Percentiles rank a stretch among this genome's conserved stretches.
Conservation (phyloP, 164 flowering plant species). For the Chimonanthus praecox region DNA sequence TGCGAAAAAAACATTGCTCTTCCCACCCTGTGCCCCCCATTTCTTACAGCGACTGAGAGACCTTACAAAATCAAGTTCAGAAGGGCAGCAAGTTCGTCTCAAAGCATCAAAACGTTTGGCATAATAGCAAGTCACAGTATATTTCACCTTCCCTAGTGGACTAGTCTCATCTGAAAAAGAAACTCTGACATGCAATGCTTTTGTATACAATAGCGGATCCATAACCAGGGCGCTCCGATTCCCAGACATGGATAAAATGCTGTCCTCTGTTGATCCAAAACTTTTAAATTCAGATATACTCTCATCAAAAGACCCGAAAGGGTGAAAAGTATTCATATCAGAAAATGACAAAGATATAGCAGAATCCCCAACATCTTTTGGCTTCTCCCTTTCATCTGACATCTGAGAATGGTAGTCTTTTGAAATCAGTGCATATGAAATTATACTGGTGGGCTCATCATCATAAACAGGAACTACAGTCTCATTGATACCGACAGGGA, state of each 20-base stretch:
- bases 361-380: slow-evolving; percentile 43
- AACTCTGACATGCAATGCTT: slow-evolving; percentile 68
- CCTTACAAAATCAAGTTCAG: slow-evolving; percentile 76
- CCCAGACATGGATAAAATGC: slow-evolving; percentile 46
- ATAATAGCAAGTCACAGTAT: slow-evolving; percentile 79
- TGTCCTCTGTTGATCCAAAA: slow-evolving; percentile 58
- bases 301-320: slow-evolving; percentile 49
- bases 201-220: slow-evolving; percentile 63
- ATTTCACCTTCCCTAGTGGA: slow-evolving; percentile 72
- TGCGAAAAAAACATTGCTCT: slow-evolving; percentile 95
- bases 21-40: slow-evolving; percentile 99
- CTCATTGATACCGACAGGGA: slow-evolving; percentile 74
- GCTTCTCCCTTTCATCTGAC: slow-evolving; percentile 54
- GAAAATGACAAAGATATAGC: slow-evolving; percentile 29
- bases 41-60: slow-evolving; percentile 95
- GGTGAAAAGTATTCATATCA: slow-evolving; percentile 36
- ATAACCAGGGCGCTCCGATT: slow-evolving; percentile 47
- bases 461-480: slow-evolving; percentile 86
- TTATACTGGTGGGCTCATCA: slow-evolving; percentile 96
- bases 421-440: slow-evolving; percentile 64
- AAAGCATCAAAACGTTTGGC: slow-evolving; percentile 85
- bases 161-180: slow-evolving; percentile 56
- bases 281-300: slow-evolving; percentile 39
- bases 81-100: slow-evolving; percentile 77
- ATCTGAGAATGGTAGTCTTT: slow-evolving; percentile 58